A percentile compares a stretch with the other conserved stretches of the same genome.
Evolutionary conservation across 192 early-diverging fungal species (phyloP).

Genomic region (Backusella morwellensis): DNA sequence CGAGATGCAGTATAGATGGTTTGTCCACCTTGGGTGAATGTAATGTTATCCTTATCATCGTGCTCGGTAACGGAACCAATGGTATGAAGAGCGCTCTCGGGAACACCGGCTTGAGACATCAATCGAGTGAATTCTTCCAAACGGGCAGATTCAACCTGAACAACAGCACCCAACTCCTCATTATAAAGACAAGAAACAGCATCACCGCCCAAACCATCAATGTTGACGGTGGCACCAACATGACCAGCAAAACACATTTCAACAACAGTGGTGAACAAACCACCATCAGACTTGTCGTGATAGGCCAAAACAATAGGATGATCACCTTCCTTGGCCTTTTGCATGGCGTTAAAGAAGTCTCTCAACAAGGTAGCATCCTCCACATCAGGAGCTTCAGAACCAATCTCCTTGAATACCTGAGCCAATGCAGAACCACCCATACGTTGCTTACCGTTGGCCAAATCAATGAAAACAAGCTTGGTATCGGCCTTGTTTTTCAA

Average conservation of each 20-base stretch:
- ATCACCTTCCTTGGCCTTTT: conserved; percentile 34
- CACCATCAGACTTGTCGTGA: conserved; percentile 99
- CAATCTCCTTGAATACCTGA: conserved; percentile 89
- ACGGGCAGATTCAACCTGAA: conserved; percentile 73
- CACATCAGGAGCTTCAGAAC: conserved; percentile 83
- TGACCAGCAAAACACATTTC: conserved; percentile 99
- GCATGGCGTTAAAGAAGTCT: conserved; percentile 79
- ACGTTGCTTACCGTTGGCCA: conserved; percentile 79
- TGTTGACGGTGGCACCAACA: conserved; percentile 74
- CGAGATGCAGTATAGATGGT: conserved; percentile 59
- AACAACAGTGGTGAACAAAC: conserved; percentile 84
- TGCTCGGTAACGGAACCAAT: conserved; percentile 59
- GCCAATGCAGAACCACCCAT: conserved; percentile 93
- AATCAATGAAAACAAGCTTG: conserved; percentile 81
- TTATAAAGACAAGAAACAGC: conserved; percentile 76
- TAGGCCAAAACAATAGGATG: conserved; percentile 80
- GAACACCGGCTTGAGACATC: conserved; percentile 55
- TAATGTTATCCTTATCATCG: conserved; percentile 49
- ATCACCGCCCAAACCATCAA: conserved; percentile 52
- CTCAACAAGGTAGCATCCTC: conserved; percentile 68
- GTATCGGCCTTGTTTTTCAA: conserved; percentile 54
- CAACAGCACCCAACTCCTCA: conserved; percentile 97
- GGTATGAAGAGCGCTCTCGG: conserved; percentile 47
- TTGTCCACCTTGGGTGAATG: conserved; percentile 44
- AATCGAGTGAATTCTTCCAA: conserved; percentile 52